Evolutionary conservation across 345 rosid genomes (phyloP).

Genomic region (Eucalyptus curtisii): DNA sequence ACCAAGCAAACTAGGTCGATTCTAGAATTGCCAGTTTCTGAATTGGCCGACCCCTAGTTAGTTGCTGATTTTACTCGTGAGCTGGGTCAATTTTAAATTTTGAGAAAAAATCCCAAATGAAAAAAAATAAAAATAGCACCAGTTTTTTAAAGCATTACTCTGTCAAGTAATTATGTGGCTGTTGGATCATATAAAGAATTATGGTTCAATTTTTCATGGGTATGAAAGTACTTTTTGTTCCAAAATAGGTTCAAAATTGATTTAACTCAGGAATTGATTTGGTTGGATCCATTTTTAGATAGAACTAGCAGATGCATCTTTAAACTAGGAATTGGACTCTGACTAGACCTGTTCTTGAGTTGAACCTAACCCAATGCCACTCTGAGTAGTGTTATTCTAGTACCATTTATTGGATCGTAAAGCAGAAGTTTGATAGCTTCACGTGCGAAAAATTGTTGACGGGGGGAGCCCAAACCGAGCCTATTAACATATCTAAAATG

Average conservation of each 20-base stretch:
- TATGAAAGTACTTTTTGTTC: not conserved
- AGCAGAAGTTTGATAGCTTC: not conserved
- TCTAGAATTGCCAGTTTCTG: not conserved
- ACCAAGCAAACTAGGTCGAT: accelerated
- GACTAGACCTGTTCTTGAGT: not conserved
- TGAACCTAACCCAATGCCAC: not conserved
- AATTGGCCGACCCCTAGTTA: not conserved
- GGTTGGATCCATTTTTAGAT: not conserved
- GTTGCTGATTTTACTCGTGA: accelerated
- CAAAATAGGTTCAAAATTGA: not conserved
- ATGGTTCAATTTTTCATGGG: not conserved
- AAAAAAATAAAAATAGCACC: not conserved
- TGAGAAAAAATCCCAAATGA: not conserved
- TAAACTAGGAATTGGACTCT: not conserved
- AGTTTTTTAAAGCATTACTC: not conserved
- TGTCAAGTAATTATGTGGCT: not conserved
- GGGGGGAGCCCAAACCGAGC: not conserved
- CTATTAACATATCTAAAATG: not conserved
- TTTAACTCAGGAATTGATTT: not conserved
- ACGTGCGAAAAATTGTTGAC: not conserved
- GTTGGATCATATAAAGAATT: not conserved
- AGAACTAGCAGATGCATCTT: not conserved
- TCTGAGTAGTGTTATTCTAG: not conserved
- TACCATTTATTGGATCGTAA: not conserved
- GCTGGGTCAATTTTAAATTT: not conserved